Conservation (phyloP, 441 rosid species). For the Gossypium gossypioides region DNA sequence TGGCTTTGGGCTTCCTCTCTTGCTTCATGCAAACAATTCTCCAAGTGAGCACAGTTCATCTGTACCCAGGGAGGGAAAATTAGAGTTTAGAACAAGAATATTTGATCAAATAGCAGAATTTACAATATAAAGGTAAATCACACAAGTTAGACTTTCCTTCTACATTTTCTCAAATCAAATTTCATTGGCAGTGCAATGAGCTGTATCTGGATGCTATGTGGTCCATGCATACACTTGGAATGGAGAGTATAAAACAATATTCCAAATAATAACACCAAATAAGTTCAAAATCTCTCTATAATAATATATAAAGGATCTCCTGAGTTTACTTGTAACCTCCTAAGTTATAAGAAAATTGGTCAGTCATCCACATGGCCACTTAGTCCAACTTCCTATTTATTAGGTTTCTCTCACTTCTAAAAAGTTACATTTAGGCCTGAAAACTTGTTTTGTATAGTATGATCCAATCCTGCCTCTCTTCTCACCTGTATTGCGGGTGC, state of each 20-base stretch:
- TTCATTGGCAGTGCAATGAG: neutral
- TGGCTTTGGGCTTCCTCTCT: constrained; percentile 97
- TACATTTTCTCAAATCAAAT: neutral
- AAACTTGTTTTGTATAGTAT: neutral
- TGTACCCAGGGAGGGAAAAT: constrained; percentile 23
- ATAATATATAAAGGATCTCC: neutral
- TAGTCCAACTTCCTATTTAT: neutral
- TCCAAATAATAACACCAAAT: neutral
- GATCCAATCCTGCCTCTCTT: neutral
- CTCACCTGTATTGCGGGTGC: neutral
- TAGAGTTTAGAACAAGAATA: neutral
- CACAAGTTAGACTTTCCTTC: neutral
- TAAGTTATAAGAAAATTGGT: neutral
- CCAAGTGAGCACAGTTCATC: constrained; percentile 98
- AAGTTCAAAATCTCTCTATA: neutral
- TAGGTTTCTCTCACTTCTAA: neutral
- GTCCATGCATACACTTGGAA: neutral
- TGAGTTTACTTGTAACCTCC: neutral
- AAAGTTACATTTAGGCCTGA: neutral
- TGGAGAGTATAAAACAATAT: neutral
- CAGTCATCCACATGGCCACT: neutral
- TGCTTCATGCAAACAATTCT: constrained; percentile 95
- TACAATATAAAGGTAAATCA: neutral
- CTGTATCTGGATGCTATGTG: neutral
- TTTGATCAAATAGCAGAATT: neutral